Evolutionary conservation across 495 filamentous ascomycete species (phyloP).

Genomic region (Aeminium ludgeri): DNA sequence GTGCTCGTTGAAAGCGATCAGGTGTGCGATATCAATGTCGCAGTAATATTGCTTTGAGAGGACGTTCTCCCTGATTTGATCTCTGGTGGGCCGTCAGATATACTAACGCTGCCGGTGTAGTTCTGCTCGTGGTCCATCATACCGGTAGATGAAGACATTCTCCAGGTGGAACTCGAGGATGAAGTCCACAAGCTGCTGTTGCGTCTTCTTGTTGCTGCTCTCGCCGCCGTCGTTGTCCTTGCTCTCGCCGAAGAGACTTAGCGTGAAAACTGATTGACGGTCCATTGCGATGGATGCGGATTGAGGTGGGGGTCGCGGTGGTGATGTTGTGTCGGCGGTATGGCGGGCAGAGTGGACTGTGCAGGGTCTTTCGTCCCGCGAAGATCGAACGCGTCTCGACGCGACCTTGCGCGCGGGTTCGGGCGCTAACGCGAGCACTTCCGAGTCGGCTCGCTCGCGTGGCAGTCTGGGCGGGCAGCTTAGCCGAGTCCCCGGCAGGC

Average conservation of each 20-base stretch:
- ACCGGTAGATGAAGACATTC: slow-evolving; percentile 93
- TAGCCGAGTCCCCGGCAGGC: no score
- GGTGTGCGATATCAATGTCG: slow-evolving; percentile 89
- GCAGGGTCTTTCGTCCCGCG: neutral
- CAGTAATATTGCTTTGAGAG: slow-evolving; percentile 90
- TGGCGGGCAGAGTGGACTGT: no score
- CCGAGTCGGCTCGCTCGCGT: no score
- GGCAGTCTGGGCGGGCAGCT: no score
- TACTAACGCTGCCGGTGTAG: neutral
- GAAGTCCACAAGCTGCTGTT: slow-evolving; percentile 50
- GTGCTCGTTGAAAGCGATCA: slow-evolving; percentile 94
- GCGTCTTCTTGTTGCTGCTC: slow-evolving; percentile 26
- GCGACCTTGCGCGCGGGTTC: no score
- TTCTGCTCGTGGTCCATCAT: slow-evolving; percentile 7
- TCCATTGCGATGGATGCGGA: slow-evolving; percentile 42
- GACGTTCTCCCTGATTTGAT: slow-evolving; percentile 91
- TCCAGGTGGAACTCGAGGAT: slow-evolving; percentile 90
- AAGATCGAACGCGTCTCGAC: no score
- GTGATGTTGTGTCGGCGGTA: no score
- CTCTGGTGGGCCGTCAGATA: slow-evolving; percentile 34
- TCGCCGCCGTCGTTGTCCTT: slow-evolving; percentile 37
- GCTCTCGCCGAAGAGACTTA: slow-evolving; percentile 58
- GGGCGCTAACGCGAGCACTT: no score
- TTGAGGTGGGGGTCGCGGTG: no score
- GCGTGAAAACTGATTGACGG: slow-evolving; percentile 64